phyloP scores from a whole-genome alignment of 352 stramenopile species.

The Halophytophthora batemanensis region DNA sequence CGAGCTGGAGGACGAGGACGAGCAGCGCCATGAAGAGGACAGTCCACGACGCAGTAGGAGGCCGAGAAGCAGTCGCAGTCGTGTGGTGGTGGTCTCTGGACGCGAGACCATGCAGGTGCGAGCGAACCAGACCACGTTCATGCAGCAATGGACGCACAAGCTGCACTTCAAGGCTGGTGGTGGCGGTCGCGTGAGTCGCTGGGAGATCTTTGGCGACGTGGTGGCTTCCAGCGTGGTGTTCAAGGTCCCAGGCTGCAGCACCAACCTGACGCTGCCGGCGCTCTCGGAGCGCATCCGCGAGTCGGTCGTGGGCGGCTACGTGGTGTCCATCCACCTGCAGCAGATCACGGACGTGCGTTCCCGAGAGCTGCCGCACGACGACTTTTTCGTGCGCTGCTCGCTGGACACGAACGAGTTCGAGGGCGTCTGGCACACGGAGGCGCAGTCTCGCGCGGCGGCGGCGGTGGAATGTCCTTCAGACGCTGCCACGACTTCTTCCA shows the following conservation, averaged over 20 bases:
- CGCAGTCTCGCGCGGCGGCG: slow-evolving; percentile 52
- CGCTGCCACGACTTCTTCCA: slow-evolving; percentile 8
- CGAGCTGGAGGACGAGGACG: slow-evolving; percentile 49
- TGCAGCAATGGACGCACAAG: slow-evolving; percentile 86
- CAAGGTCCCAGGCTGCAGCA: slow-evolving; percentile 67
- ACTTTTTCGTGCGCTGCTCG: slow-evolving; percentile 82
- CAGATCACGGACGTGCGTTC: slow-evolving; percentile 66
- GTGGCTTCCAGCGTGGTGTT: slow-evolving; percentile 87
- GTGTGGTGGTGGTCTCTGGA: slow-evolving; percentile 68
- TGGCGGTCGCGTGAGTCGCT: slow-evolving; percentile 47
- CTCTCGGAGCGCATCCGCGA: slow-evolving; percentile 80
- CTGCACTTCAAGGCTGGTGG: slow-evolving; percentile 70
- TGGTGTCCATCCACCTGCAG: slow-evolving; percentile 68
- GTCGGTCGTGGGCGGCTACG: slow-evolving; percentile 78
- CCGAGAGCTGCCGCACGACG: slow-evolving; percentile 51
- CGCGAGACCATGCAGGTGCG: slow-evolving; percentile 85
- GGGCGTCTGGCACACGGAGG: slow-evolving; percentile 80
- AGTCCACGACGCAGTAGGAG: slow-evolving; percentile 7
- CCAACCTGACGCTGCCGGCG: slow-evolving; percentile 78
- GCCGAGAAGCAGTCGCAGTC: slow-evolving; percentile 24
- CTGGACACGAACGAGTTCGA: slow-evolving; percentile 85
- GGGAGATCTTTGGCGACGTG: slow-evolving; percentile 85
- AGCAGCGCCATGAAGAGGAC: slow-evolving; percentile 22
- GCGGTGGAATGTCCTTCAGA: slow-evolving; percentile 32
- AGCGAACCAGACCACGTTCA: slow-evolving; percentile 79